Evolutionary conservation across 2,329 filamentous ascomycete species (phyloP).

Genomic region (Penicillium sp.): DNA sequence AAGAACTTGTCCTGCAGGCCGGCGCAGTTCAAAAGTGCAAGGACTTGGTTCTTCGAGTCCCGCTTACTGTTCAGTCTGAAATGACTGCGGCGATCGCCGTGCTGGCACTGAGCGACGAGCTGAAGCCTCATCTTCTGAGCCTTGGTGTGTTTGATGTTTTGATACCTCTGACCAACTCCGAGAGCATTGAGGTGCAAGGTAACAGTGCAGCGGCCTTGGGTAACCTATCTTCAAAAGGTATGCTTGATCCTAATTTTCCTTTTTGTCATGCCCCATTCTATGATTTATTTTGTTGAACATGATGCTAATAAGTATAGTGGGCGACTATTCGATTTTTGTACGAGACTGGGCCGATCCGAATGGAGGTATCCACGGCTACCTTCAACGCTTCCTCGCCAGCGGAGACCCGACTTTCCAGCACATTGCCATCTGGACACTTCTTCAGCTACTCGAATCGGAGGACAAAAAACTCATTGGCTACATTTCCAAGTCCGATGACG

Average conservation of each 20-base stretch:
- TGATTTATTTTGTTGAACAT: background rate
- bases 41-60: slow-evolving; percentile 89
- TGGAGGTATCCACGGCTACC: slow-evolving; percentile 93
- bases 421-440: slow-evolving; percentile 96
- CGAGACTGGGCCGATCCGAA: slow-evolving; percentile 91
- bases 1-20: slow-evolving; percentile 93
- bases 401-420: slow-evolving; percentile 98
- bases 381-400: slow-evolving; percentile 88
- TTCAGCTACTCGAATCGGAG: slow-evolving; percentile 94
- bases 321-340: slow-evolving; percentile 95
- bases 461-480: slow-evolving; percentile 85
- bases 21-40: slow-evolving; percentile 99
- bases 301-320: slow-evolving; percentile 63
- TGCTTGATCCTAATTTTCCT: slow-evolving; percentile 23
- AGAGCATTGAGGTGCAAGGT: slow-evolving; percentile 96
- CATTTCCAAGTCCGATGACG: slow-evolving; percentile 87
- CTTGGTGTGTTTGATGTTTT: slow-evolving; percentile 95
- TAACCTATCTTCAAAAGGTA: slow-evolving; percentile 96
- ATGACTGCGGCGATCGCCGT: slow-evolving; percentile 99
- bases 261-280: too few relatives aligned
- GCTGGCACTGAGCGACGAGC: slow-evolving; percentile 89
- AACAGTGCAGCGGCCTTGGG: slow-evolving; percentile 96
- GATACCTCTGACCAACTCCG: slow-evolving; percentile 91
- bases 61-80: slow-evolving; percentile 93
- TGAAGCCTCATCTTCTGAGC: slow-evolving; percentile 88